phyloP scores from a whole-genome alignment of 1,284 basidiomycete species.

The Pascua sp. region DNA sequence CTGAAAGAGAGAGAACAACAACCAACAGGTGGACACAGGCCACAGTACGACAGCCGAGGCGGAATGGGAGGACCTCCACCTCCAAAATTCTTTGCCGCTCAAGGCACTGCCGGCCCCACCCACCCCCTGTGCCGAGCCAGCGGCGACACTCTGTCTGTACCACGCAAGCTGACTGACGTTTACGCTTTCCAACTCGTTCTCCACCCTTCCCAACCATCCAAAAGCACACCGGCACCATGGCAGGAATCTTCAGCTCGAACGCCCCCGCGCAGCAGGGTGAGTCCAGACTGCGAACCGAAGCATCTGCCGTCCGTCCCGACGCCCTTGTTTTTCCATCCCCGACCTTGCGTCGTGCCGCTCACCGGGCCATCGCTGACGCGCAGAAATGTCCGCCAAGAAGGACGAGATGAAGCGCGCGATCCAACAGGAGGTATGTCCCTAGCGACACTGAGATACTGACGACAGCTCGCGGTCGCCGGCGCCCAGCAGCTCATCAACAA shows the following conservation, averaged over 20 bases:
- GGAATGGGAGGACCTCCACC: slow-evolving; percentile 9
- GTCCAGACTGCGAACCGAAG: too few species aligned
- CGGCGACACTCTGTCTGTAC: too few species aligned
- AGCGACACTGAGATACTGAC: slow-evolving; percentile 11
- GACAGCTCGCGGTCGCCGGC: slow-evolving; percentile 46
- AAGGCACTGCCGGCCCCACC: too few species aligned
- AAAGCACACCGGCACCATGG: too few species aligned
- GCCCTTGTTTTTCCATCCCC: neutral
- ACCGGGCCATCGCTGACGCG: neutral
- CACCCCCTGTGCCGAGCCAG: too few species aligned
- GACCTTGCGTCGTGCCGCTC: neutral
- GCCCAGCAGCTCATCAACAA: slow-evolving; percentile 51
- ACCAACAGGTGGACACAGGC: too few species aligned
- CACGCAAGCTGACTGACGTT: too few species aligned
- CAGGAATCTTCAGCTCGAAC: too few species aligned
- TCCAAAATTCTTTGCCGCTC: slow-evolving; percentile 3
- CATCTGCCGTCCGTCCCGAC: too few species aligned
- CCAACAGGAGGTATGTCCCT: slow-evolving; percentile 34
- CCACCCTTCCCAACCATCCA: too few species aligned
- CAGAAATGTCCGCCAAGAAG: slow-evolving; percentile 45
- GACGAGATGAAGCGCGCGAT: slow-evolving; percentile 50
- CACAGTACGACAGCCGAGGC: neutral
- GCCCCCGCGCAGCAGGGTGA: too few species aligned
- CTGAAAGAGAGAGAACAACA: neutral
- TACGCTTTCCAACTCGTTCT: too few species aligned